Conservation (phyloP, 2,329 filamentous ascomycete species). For the Ophiostoma montium region DNA sequence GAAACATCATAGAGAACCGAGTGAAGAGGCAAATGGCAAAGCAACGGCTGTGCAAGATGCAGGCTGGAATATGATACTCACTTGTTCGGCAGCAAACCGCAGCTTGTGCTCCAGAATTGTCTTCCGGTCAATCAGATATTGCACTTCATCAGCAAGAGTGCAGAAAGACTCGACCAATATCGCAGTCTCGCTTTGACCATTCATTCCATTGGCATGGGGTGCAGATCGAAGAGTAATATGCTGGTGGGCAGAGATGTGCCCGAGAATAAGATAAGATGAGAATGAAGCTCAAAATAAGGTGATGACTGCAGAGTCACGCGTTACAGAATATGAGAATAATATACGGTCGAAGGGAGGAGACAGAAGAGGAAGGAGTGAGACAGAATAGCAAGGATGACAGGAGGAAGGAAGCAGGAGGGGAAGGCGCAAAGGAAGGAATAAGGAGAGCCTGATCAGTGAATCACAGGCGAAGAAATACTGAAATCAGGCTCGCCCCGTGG, state of each 20-base stretch:
- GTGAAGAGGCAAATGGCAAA: background rate
- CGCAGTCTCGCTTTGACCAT: constrained; percentile 32
- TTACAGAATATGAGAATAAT: background rate
- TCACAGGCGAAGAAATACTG: background rate
- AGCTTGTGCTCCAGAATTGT: constrained; percentile 53
- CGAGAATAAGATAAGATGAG: background rate
- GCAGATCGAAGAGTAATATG: background rate
- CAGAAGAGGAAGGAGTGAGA: constrained; percentile 2
- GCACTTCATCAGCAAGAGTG: constrained; percentile 49
- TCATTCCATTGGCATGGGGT: constrained; percentile 24
- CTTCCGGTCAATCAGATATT: constrained; percentile 47
- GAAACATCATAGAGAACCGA: constrained; percentile 23
- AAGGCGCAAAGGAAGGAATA: background rate
- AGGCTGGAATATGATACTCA: constrained; percentile 23
- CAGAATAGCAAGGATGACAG: constrained; percentile 2
- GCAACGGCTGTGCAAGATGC: background rate
- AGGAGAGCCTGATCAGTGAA: background rate
- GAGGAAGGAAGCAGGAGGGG: background rate
- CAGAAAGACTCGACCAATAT: constrained; percentile 51
- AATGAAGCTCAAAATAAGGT: constrained; percentile 6
- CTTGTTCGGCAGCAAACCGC: constrained; percentile 52
- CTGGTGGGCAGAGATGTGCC: background rate
- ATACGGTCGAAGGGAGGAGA: background rate
- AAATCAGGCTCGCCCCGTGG: background rate
- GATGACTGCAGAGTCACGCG: background rate